Evolutionary conservation across 2,329 filamentous ascomycete species (phyloP), one percentile per base, ranked within the genome.

Genomic region (Emmonsiellopsis sp.): DNA sequence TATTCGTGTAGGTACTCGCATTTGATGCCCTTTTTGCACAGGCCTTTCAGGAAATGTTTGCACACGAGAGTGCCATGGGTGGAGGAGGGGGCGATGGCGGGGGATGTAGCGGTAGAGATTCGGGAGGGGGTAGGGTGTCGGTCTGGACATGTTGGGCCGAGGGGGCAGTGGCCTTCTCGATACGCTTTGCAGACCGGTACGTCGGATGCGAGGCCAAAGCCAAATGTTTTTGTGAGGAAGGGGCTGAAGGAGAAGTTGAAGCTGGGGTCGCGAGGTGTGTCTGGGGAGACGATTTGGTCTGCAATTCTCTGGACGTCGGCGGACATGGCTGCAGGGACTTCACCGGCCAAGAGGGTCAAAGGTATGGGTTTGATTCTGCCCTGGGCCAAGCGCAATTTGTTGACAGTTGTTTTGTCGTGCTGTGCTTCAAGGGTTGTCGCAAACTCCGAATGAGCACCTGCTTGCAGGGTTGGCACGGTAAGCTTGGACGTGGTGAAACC

Each of bases 1-100:
- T 96, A 98, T 73, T 97, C 93, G 78, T 98, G 93, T 48, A 97
- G 78, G 65, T 97, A 98, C 76, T 98, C 93, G 83, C 93, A 98
- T 61, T 84, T 83, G 67, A 96, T 86, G 64, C 92, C 93, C 73
- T 97, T 97, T 69, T 98, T 98, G 79, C 93, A 98, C 16, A 98
- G 82, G 0, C 91, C 92, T 59, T 94, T 88, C 65, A 97, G 84
- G 85, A 93, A 97, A 78, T 97, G 93, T 76, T 98, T 98, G 83
- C 93, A 98, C 57, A 98, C 92, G 13, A 97, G 83, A 50, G 76
- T 81, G 32, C 70, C 69, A 53, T 72, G 69, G 4, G 67, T 71
- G 15, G 70, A 69, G 15, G 71, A 69, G 4, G 72, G 66, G 10
- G 69, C 67, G 52, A 71, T 61, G 41, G 69, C 68, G n/a, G 69